Base-by-base conservation (phyloP, 1,284 basidiomycete genomes). In the Xerocomus amazonicus region DNA sequence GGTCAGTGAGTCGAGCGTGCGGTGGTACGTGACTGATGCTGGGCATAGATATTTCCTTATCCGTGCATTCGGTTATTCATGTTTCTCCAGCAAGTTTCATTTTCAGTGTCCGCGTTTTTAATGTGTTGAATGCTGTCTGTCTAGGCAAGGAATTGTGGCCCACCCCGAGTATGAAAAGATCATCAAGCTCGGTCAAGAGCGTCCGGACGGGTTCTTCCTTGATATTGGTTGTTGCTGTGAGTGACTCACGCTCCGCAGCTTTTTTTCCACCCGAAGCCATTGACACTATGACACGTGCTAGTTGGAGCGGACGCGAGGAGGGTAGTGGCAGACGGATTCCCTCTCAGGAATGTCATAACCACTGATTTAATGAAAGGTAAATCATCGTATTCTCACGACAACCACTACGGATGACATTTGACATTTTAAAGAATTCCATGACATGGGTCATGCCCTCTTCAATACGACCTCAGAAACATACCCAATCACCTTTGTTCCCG, bases 371-470 rank as follows among this genome's bases (percentile, higher is more conserved):
- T 49, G 9, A n/a, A 47, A 51, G 60, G 63, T 51, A 42, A 38
- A 35, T 16, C 1, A 12, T 32, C 13, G 6, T 33, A 12, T 23
- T 33, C 23, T 41, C 10, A 3, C 5, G 14, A 27, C 9, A 16
- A 27, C 29, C 4, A 5, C 3, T n/a, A 23, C 10, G 13, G 29
- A n/a, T 6, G 5, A 27, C 1, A 17, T 17, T 17, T 34, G 12
- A 51, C 26, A 28, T 8, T 17, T 28, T 34, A 3, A n/a, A 71
- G 67, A 52, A n/a, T 70, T 70, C 42, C 58, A 55, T 48, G 54
- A 65, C 3, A 23, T 71, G 38, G 68, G 70, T 1, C 68, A 74
- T 33, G 58, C 61, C 27, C 65, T 75, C 14, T 75, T 70, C 57
- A 63, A 59, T 9, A 63, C 70, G 7, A 61, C 63, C 0, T 56